Conservation (phyloP, 495 filamentous ascomycete species). For the Hypoxylon fragiforme region DNA sequence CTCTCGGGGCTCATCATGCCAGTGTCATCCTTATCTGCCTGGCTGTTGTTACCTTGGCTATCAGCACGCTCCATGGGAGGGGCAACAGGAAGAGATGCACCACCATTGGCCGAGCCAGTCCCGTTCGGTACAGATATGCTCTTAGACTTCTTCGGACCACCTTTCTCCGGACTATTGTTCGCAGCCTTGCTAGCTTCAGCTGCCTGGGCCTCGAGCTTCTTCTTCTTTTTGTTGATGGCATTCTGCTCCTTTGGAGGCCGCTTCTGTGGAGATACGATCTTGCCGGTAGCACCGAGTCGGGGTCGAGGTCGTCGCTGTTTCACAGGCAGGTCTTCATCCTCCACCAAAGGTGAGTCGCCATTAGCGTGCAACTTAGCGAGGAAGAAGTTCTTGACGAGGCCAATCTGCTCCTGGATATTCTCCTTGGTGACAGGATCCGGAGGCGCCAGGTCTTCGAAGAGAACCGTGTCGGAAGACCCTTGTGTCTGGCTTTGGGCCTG, state of each 20-base stretch:
- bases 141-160: conserved; percentile 48
- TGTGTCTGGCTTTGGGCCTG: conserved; percentile 70
- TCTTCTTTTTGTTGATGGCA: conserved; percentile 74
- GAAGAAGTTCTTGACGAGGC: conserved; percentile 87
- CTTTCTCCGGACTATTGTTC: conserved; percentile 47
- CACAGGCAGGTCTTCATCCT: conserved; percentile 91
- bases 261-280: conserved; percentile 90
- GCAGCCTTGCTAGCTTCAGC: conserved; percentile 43
- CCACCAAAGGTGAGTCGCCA: conserved; percentile 77
- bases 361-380: conserved; percentile 81
- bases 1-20: conserved; percentile 73
- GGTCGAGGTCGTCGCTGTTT: conserved; percentile 93
- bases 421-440: conserved; percentile 80
- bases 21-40: conserved; percentile 59
- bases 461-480: conserved; percentile 54
- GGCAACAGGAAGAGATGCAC: conserved; percentile 26
- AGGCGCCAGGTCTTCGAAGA: conserved; percentile 70
- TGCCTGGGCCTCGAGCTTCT: conserved; percentile 58
- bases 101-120: conserved; percentile 21
- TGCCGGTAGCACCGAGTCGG: conserved; percentile 90
- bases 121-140: conserved; percentile 40
- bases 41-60: conserved; percentile 54
- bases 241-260: conserved; percentile 77
- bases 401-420: conserved; percentile 76
- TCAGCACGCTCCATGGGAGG: conserved; percentile 53